phyloP scores from a whole-genome alignment of 1,284 basidiomycete species.

The Thecaphora thlaspeos region DNA sequence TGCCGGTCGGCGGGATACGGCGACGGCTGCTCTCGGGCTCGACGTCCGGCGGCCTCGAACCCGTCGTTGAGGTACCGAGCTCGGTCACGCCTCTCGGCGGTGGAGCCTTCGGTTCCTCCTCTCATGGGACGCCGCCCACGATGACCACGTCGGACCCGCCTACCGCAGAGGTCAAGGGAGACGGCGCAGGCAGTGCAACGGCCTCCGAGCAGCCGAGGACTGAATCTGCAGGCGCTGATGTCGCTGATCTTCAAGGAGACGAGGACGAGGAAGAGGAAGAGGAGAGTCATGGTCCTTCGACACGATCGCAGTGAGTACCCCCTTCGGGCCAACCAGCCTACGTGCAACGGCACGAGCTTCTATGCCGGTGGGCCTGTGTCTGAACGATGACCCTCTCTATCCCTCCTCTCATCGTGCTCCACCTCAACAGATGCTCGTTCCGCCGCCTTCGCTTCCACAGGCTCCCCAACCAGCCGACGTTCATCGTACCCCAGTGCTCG shows the following conservation, averaged over 20 bases:
- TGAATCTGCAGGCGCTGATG: not conserved
- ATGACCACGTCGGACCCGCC: no score
- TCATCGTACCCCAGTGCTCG: slow-evolving; percentile 36
- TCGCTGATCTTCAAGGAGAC: not conserved
- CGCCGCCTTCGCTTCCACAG: slow-evolving; percentile 14
- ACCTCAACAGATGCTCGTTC: slow-evolving; percentile 5
- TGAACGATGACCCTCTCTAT: slow-evolving; percentile 14
- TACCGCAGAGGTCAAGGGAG: not conserved
- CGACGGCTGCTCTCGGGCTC: not conserved
- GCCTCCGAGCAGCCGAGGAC: not conserved
- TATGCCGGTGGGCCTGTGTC: no score
- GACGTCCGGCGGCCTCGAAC: no score
- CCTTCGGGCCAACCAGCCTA: not conserved
- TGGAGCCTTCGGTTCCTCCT: no score
- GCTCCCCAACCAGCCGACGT: slow-evolving; percentile 18
- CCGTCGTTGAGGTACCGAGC: no score
- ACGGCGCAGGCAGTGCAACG: no score
- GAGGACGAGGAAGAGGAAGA: not conserved
- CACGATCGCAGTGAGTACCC: slow-evolving; percentile 3
- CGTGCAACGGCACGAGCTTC: no score
- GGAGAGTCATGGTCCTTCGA: slow-evolving; percentile 1
- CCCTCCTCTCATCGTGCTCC: slow-evolving; percentile 1
- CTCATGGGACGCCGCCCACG: no score
- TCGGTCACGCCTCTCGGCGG: no score
- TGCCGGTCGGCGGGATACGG: no score